Evolutionary conservation across 805 yeast species (phyloP), one percentile per base, ranked within the genome.

Genomic region (Wickerhamiella australiensis): DNA sequence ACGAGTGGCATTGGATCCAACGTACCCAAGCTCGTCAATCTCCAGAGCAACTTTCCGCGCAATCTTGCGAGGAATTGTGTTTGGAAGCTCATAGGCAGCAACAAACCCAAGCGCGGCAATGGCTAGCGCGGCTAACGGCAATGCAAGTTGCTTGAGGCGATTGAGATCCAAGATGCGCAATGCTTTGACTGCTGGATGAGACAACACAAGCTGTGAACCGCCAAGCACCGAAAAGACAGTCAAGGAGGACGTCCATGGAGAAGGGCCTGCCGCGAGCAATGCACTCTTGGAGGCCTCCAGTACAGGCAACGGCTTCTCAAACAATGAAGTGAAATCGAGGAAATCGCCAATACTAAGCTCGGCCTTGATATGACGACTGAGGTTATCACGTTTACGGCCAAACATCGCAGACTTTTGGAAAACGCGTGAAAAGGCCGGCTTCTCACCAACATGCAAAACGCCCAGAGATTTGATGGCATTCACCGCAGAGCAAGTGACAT

Each of bases 21-120:
- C 79, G 59, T 87, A 92, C 53, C 88, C 96, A 56, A 79, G 65
- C 13, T 74, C 76, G 38, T 71, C 70, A 29, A 92, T 69, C 58
- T 81, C 82, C 5, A 61, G 61, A 54, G 75, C 76, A 56, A 90
- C 75, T 64, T 83, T 85, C 44, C 73, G 70, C 0, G 92, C 86
- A 52, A 86, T 74, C 51, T 87, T 87, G 56, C 86, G 71, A 17
- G 95, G 94, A 57, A 85, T 78, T 0, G 96, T 95, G 57, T 82
- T 77, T 2, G 96, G 96, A 12, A 94, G 77, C 63, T 92, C 97
- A 52, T 73, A 70, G 17, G 86, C 68, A 51, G 87, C 62, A 58
- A 84, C 86, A 37, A 78, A 76, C 0, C 75, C 66, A 0, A 82
- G 71, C 12, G 77, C 68, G 1, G 77, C 73, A 4, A 76, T 67